Conservation (phyloP, 768 basidiomycete genomes). For the Multifurca ochricompacta region DNA sequence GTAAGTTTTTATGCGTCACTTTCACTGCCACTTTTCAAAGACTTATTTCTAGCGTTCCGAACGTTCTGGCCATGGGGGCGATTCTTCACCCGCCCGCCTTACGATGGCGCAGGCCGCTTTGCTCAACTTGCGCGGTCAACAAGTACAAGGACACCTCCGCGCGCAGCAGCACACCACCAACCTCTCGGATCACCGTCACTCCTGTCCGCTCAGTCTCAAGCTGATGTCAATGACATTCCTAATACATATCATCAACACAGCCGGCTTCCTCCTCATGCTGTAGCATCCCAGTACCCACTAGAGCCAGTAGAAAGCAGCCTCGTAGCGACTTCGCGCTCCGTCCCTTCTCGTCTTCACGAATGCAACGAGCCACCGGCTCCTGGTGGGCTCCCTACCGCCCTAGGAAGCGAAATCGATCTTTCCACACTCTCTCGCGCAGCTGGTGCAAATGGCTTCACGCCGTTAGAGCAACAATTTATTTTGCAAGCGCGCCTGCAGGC, state of each 20-base stretch:
- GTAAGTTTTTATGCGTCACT: slow-evolving; percentile 34
- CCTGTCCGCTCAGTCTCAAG: slow-evolving; percentile 9
- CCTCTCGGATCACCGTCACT: slow-evolving; percentile 23
- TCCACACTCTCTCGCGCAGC: slow-evolving; percentile 17
- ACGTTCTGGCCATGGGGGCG: slow-evolving; percentile 51
- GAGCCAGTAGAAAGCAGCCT: not conserved
- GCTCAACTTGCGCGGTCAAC: slow-evolving; percentile 66
- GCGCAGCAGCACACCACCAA: slow-evolving; percentile 9
- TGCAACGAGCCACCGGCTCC: not conserved
- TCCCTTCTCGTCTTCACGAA: slow-evolving; percentile 12
- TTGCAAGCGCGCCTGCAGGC: slow-evolving; percentile 19
- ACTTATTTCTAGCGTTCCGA: slow-evolving; percentile 46
- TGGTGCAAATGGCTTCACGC: slow-evolving; percentile 17
- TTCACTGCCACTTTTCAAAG: slow-evolving; percentile 5
- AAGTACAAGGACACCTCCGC: slow-evolving; percentile 30
- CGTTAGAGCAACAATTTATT: slow-evolving; percentile 22
- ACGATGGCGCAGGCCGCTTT: slow-evolving; percentile 75
- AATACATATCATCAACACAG: slow-evolving; percentile 1
- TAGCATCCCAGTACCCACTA: slow-evolving; percentile 6
- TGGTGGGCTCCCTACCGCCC: not conserved
- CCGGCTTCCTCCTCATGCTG: slow-evolving; percentile 21
- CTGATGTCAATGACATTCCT: not conserved
- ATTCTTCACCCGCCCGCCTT: slow-evolving; percentile 52
- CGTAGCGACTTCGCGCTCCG: slow-evolving; percentile 1
- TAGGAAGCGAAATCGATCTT: slow-evolving; percentile 19